These are phyloP conservation scores for Quercus berberidifolia DNA, from an alignment of 306 rosid species.

Conservation along the genomic window DNA sequence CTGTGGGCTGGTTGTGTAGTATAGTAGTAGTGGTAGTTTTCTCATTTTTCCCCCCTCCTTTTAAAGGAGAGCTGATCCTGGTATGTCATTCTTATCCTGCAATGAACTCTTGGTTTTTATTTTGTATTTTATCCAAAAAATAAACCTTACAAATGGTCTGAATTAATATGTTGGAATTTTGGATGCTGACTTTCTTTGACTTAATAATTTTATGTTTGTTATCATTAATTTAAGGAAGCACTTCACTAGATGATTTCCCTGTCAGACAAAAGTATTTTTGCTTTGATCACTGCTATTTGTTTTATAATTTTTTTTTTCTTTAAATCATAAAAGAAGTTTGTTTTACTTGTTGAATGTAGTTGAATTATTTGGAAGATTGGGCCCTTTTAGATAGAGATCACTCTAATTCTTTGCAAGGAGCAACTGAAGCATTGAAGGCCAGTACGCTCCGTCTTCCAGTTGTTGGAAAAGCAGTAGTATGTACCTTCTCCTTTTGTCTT, in stretches of 20 bases:
- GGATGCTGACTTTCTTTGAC: background rate
- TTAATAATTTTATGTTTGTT: background rate
- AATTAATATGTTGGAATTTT: background rate
- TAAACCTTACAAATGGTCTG: background rate
- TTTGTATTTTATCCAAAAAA: background rate
- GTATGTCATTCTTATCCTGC: too few species aligned
- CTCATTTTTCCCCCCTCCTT: too few species aligned
- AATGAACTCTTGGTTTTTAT: background rate
- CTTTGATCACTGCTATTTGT: conserved; percentile 15
- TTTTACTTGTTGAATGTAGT: conserved; percentile 50
- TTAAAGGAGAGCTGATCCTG: too few species aligned
- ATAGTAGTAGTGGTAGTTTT: too few species aligned
- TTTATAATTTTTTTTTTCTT: background rate
- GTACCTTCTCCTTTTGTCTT: conserved; percentile 23
- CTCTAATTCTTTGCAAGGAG: conserved; percentile 89
- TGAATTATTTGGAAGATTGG: conserved; percentile 90
- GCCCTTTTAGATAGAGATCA: conserved; percentile 88
- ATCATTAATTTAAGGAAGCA: background rate
- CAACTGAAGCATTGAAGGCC: conserved; percentile 96
- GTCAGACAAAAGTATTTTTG: background rate
- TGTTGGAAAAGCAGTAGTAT: conserved; percentile 80
- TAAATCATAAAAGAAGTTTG: conserved; percentile 22
- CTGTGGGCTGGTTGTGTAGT: too few species aligned
- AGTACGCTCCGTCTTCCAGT: conserved; percentile 97
- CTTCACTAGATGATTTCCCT: background rate